Evolutionary conservation across 2,329 filamentous ascomycete species (phyloP).

Genomic region (Ambrosiella cleistominuta): DNA sequence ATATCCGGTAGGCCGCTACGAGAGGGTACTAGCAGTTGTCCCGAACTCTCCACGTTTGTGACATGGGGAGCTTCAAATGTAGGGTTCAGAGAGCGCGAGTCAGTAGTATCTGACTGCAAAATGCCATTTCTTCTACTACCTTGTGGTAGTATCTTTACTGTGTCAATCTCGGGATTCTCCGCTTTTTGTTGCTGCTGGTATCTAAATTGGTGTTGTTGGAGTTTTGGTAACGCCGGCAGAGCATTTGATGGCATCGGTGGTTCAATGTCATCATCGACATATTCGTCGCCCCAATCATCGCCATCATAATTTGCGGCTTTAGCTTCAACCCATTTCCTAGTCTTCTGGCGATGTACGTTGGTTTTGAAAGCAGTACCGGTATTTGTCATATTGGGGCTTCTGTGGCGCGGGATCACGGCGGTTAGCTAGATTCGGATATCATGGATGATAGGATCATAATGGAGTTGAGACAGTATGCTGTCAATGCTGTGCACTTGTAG

Average conservation of each 20-base stretch:
- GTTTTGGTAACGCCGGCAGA: constrained; percentile 11
- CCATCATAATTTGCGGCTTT: constrained; percentile 77
- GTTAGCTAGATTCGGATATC: background rate
- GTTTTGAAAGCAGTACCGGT: constrained; percentile 43
- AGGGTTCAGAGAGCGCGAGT: too few relatives aligned
- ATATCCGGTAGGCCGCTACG: background rate
- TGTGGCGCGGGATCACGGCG: background rate
- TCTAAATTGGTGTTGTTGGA: constrained; percentile 8
- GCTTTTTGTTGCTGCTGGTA: constrained; percentile 3
- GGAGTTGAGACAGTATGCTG: too few relatives aligned
- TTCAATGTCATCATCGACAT: constrained; percentile 37
- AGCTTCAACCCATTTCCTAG: constrained; percentile 87
- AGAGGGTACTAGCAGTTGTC: background rate
- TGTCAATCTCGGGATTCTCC: background rate
- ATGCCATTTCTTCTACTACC: too few relatives aligned
- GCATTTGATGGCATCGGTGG: constrained; percentile 21
- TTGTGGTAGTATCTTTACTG: too few relatives aligned
- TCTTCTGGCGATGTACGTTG: constrained; percentile 78
- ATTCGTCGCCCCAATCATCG: constrained; percentile 75
- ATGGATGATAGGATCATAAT: too few relatives aligned
- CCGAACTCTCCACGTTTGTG: background rate
- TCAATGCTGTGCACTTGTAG: too few relatives aligned
- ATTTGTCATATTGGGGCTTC: background rate
- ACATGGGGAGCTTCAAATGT: background rate
- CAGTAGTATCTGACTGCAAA: background rate